Base-by-base conservation (phyloP, 345 rosid species). In the Adansonia digitata region DNA sequence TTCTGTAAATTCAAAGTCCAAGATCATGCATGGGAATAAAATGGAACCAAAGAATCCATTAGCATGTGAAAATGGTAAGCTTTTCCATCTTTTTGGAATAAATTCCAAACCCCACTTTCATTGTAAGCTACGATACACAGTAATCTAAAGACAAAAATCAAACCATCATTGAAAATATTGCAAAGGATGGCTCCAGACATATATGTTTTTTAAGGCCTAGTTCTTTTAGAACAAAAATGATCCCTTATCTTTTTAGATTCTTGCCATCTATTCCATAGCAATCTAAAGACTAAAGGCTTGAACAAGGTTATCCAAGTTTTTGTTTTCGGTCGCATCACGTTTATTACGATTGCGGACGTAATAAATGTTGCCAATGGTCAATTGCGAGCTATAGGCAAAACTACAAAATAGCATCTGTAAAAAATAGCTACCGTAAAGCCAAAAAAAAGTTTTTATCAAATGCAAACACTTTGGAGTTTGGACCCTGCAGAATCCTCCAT, bases 41-140 rank as follows among this genome's bases (percentile, higher is more conserved):
- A 43, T 66, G 53, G 71, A 22, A 43, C 71, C 52, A 43, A 67
- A 67, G 66, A 62, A 18, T 62, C 45, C 43, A 18, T 62, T 62
- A 62, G 67, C 45, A 17, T 34, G 45, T 7, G 45, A 18, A n/a
- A 35, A 45, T 7, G 55, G 45, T 45, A 7, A 45, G 7, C 22
- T 66, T 67, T n/a, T 43, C 51, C 9, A 42, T 24, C 3, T 24
- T 67, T n/a, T 67, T 26, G 34, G 71, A 43, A 67, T 43, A 67
- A 43, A 67, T 14, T 67, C 71, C 14, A 67, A 45, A 67, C 31
- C 29, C 18, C 18, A 40, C 11, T 65, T 64, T 7, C 35, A 26
- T 26, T 43, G 6, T 24, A 43, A 43, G 37, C 53, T 45, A 67
- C 37, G 29, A 24, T 24, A 24, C 17, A 55, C 34, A 12, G 5